A percentile compares a stretch with the other conserved stretches of the same genome.
These are phyloP conservation scores for Candida boidinii DNA, from an alignment of 805 yeast species.

Conservation along the genomic window DNA sequence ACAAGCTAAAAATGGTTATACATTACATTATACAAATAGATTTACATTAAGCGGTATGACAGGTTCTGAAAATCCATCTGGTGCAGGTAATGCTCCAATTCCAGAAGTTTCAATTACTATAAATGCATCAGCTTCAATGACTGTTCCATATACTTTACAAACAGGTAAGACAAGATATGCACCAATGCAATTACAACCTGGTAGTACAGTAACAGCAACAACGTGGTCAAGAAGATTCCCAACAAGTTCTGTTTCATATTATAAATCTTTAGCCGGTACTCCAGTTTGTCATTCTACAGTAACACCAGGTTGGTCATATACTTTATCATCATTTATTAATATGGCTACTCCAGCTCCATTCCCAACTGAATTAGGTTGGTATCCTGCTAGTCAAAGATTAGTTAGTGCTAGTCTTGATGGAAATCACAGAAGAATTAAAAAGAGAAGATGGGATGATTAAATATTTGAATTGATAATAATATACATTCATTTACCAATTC, in stretches of 20 bases:
- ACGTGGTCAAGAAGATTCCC: constrained; percentile 61
- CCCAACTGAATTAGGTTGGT: constrained; percentile 56
- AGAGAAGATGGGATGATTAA: constrained; percentile 25
- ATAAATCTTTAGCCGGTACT: constrained; percentile 33
- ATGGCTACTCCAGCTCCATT: constrained; percentile 64
- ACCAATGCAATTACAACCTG: constrained; percentile 92
- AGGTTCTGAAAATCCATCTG: constrained; percentile 49
- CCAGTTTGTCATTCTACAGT: constrained; percentile 51
- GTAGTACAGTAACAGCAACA: constrained; percentile 53
- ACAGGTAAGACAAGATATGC: constrained; percentile 76
- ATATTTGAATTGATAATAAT: background rate
- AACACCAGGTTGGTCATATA: constrained; percentile 82
- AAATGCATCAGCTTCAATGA: constrained; percentile 43
- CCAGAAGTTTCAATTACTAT: constrained; percentile 29
- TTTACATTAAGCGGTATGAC: constrained; percentile 64
- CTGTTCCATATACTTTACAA: constrained; percentile 68
- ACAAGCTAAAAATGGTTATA: constrained; percentile 28
- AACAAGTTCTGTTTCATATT: constrained; percentile 60
- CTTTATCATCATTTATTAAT: constrained; percentile 54
- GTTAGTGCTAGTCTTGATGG: constrained; percentile 23
- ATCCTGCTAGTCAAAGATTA: constrained; percentile 51
- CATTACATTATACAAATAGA: constrained; percentile 62
- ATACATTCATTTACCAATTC: background rate
- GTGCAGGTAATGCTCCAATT: constrained; percentile 36
- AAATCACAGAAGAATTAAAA: constrained; percentile 15